Conservation (phyloP, 2,329 filamentous ascomycete species). For the Myriosclerotinia duriaeana region DNA sequence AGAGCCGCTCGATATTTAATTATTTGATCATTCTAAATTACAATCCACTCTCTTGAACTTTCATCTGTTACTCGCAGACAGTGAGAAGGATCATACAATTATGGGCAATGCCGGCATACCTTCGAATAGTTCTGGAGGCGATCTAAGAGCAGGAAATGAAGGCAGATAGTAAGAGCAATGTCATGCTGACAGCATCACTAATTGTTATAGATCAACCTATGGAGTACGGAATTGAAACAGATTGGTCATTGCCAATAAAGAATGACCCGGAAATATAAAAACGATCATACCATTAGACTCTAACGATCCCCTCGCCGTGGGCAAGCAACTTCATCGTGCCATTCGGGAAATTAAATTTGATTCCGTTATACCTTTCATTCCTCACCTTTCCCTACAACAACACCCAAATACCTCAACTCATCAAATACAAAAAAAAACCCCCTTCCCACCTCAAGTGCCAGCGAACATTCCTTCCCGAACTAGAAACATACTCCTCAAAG, state of each 20-base stretch:
- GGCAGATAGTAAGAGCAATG: no score
- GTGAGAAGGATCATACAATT: no score
- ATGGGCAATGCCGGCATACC: no score
- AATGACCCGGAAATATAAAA: not conserved
- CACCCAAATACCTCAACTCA: not conserved
- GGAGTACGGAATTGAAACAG: not conserved
- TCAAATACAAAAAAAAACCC: not conserved
- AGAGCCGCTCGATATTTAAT: no score
- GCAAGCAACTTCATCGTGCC: constrained; percentile 2
- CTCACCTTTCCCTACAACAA: no score
- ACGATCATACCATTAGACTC: not conserved
- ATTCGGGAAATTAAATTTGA: constrained; percentile 1
- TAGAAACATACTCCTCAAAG: not conserved
- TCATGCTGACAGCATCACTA: not conserved
- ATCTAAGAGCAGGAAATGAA: no score
- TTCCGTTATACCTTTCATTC: not conserved
- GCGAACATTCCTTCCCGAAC: not conserved
- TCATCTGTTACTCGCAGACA: no score
- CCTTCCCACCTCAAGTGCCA: not conserved
- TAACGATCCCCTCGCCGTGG: not conserved
- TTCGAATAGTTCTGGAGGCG: no score
- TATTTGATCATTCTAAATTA: no score
- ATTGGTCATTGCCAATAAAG: not conserved
- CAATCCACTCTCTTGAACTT: no score
- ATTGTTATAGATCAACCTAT: not conserved